These are phyloP conservation scores for Flaveria sonorensis DNA, from an alignment of 129 eudicot species.

Conservation along the genomic window DNA sequence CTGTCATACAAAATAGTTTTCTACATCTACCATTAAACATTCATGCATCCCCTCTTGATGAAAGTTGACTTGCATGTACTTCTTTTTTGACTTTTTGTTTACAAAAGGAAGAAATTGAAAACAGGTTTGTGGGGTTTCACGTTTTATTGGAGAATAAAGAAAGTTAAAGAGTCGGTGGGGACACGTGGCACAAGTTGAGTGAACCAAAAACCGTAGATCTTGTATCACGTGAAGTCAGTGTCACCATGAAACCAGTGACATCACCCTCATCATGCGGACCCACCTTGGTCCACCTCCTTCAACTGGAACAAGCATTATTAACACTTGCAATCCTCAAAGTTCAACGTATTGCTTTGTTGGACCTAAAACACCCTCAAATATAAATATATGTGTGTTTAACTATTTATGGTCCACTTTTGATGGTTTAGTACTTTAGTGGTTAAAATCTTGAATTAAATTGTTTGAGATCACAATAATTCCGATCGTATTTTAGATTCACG, in stretches of 20 bases:
- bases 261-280: background rate
- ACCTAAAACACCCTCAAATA: too few species aligned
- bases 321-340: background rate
- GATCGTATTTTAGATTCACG: too few species aligned
- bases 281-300: background rate
- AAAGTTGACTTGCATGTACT: background rate
- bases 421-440: too few species aligned
- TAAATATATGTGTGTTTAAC: too few species aligned
- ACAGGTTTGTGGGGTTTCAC: slow-evolving; percentile 37
- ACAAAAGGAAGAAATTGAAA: background rate
- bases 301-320: background rate
- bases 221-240: slow-evolving; percentile 38
- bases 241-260: slow-evolving; percentile 22
- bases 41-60: background rate
- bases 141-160: slow-evolving; percentile 7
- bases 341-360: too few species aligned
- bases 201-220: slow-evolving; percentile 20
- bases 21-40: background rate
- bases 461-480: too few species aligned
- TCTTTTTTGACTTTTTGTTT: background rate
- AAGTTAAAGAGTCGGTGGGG: slow-evolving; percentile 12
- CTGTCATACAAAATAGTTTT: too few species aligned
- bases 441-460: too few species aligned
- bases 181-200: slow-evolving; percentile 37
- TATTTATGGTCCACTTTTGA: too few species aligned